Evolutionary conservation across 305 asterid genomes (phyloP).

Genomic region (Solanum hybrid): DNA sequence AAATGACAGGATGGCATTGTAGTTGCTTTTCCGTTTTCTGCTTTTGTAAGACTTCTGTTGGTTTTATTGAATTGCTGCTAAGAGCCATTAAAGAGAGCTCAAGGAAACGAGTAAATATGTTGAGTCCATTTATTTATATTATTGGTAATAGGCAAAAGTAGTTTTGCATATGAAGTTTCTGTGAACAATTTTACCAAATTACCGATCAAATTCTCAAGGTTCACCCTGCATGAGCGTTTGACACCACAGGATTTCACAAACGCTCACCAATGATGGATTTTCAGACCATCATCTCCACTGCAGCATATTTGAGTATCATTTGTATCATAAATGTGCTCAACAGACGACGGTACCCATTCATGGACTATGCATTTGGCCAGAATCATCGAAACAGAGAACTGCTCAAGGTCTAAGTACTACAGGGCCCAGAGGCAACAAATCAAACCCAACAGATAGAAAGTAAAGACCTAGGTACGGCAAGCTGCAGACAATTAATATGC

Average conservation of each 20-base stretch:
- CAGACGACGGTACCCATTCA: not conserved
- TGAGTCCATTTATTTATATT: not conserved
- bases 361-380: not conserved
- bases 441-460: not conserved
- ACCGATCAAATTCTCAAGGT: not conserved
- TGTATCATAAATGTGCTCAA: not conserved
- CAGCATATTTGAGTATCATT: not conserved
- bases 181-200: not conserved
- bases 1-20: not conserved
- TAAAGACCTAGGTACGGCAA: not conserved
- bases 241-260: not conserved
- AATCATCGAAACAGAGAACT: not conserved
- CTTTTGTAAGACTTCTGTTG: not conserved
- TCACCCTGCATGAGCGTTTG: not conserved
- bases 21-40: not conserved
- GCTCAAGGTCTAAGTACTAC: not conserved
- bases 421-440: not conserved
- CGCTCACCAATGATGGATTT: not conserved
- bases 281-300: not conserved
- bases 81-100: not conserved
- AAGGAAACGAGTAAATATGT: not conserved
- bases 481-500: not conserved
- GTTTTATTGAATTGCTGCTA: not conserved
- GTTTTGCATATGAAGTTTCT: not conserved
- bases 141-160: not conserved